Conservation (phyloP, 306 rosid species). For the Prunus dulcis region DNA sequence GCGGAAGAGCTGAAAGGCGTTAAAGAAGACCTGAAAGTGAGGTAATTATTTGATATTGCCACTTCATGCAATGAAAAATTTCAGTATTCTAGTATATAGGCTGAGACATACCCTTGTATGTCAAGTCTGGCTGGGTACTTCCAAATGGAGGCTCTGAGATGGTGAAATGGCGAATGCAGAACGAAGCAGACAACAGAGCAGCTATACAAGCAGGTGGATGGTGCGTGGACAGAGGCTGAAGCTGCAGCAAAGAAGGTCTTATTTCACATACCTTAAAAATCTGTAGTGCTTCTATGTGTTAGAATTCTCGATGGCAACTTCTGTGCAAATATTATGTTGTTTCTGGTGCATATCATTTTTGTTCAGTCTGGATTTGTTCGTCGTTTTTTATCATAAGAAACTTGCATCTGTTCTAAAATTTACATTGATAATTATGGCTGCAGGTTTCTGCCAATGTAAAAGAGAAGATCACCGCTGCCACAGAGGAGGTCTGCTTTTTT, state of each 20-base stretch:
- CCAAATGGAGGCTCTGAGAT: constrained; percentile 72
- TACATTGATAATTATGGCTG: constrained; percentile 3
- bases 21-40: constrained; percentile 68
- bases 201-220: constrained; percentile 89
- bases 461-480: constrained; percentile 81
- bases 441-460: constrained; percentile 80
- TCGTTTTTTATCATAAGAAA: not conserved
- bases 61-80: constrained; percentile 7
- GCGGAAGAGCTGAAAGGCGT: constrained; percentile 76
- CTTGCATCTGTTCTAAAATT: not conserved
- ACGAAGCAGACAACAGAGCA: constrained; percentile 87
- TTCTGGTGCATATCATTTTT: not conserved
- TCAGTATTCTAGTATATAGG: constrained; percentile 39
- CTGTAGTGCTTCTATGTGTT: not conserved
- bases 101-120: constrained; percentile 97
- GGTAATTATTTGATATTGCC: constrained; percentile 42
- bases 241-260: constrained; percentile 76
- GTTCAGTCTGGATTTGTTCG: not conserved
- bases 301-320: not conserved
- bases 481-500: constrained; percentile 66
- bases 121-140: constrained; percentile 82
- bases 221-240: constrained; percentile 86
- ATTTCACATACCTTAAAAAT: constrained; percentile 4
- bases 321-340: not conserved
- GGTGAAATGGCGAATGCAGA: constrained; percentile 94